These are phyloP conservation scores for Acrasis kona DNA, from an alignment of 78 protist genomes.

Conservation along the genomic window DNA sequence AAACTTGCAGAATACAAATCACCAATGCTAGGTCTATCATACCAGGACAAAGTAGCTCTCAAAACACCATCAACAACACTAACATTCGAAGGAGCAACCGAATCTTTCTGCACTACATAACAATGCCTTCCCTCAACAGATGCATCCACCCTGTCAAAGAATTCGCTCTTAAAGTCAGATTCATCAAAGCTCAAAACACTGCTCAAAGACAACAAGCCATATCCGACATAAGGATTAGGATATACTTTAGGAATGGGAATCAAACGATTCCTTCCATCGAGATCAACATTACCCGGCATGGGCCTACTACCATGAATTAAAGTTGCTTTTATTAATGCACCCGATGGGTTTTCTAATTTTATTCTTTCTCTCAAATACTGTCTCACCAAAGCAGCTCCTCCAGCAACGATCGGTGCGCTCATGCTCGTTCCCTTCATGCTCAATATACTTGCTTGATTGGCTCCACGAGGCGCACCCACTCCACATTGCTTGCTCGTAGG, in stretches of 20 bases:
- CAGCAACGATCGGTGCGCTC: conserved; percentile 64
- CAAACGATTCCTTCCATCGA: not conserved
- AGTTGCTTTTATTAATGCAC: not conserved
- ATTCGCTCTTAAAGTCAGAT: not conserved
- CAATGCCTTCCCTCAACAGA: too few relatives aligned
- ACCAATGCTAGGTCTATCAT: too few relatives aligned
- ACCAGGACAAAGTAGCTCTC: too few relatives aligned
- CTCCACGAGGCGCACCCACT: not conserved
- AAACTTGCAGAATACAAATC: too few relatives aligned
- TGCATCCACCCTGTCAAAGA: too few relatives aligned
- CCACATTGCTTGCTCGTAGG: not conserved
- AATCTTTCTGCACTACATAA: too few relatives aligned
- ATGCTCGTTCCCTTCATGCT: conserved; percentile 52
- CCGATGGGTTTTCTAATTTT: not conserved
- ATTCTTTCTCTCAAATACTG: conserved; percentile 35
- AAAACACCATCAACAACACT: too few relatives aligned
- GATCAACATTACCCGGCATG: not conserved
- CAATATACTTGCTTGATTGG: not conserved
- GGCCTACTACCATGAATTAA: not conserved
- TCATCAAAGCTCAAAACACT: not conserved
- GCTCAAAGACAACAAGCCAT: not conserved
- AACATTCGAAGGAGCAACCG: too few relatives aligned
- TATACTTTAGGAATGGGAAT: not conserved
- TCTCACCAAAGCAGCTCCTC: conserved; percentile 46
- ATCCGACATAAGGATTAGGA: not conserved